Evolutionary conservation across 352 stramenopile species (phyloP), one percentile per base, ranked within the genome.

Genomic region (Phytophthora macrochlamydospora): DNA sequence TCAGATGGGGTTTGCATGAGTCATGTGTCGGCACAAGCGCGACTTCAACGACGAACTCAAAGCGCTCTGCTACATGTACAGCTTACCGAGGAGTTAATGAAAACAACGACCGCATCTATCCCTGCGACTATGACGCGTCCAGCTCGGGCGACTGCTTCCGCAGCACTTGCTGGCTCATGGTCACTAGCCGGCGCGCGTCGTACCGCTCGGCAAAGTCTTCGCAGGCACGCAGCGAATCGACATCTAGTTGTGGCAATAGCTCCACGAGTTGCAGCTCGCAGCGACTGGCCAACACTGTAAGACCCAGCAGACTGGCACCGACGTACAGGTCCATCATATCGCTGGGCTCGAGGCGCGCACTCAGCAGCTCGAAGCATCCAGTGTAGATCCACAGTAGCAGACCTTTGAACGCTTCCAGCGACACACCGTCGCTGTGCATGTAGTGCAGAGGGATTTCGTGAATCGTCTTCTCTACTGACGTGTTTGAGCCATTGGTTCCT

Each of bases 291-390:
- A 93, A 49, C 24, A 86, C 75, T 2, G 65, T 80, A 8, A 93
- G 58, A 0, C 81, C 76, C 31, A 93, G 63, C 28, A 88, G 56
- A 60, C 79, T 89, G 4, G 82, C 84, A 2, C 68, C 78, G 2
- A 93, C 84, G 45, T 86, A 90, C 52, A 93, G 64, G 60, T 90
- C 84, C 82, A 93, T 93, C 60, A 87, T 78, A 38, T 87, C 79
- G 18, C 60, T 81, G 18, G 84, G 82, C 33, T 86, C 82, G 8
- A 87, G 62, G 43, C 29, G 48, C 7, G 65, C 62, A 13, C 73
- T 76, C 24, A 90, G 43, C 4, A 78, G 50, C 24, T 75, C 60
- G 13, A 88, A 81, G 32, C 82, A 89, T 24, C 84, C 84, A 31
- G 84, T 89, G 67, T 93, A 93, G 44, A 90, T 85, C 82, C 82